These are phyloP conservation scores for Plasmodium knowlesi DNA, from an alignment of 169 alveolate genomes.

Conservation along the genomic window DNA sequence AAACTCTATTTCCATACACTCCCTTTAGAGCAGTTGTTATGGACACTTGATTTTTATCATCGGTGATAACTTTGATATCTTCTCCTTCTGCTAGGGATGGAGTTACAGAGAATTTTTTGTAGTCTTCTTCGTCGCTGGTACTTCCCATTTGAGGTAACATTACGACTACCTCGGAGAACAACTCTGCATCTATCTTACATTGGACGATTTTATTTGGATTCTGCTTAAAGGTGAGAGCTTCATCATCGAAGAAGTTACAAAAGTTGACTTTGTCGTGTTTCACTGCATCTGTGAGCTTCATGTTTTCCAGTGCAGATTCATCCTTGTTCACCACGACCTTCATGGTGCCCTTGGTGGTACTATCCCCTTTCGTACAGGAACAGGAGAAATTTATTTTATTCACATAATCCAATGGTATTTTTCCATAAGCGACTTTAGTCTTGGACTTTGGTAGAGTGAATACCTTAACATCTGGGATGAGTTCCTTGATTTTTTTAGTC, in stretches of 20 bases:
- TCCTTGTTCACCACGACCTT: conserved; percentile 31
- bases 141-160: conserved; percentile 28
- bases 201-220: background rate
- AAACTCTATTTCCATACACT: conserved; percentile 42
- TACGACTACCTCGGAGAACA: conserved; percentile 47
- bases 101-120: conserved; percentile 2
- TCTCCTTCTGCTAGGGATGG: background rate
- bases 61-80: background rate
- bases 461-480: conserved; percentile 22
- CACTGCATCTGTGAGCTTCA: background rate
- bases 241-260: conserved; percentile 49
- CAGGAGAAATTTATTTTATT: conserved; percentile 43
- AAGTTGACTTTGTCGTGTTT: conserved; percentile 7
- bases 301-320: background rate
- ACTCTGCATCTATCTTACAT: conserved; percentile 38
- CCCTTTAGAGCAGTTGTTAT: conserved; percentile 31
- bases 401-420: conserved; percentile 27
- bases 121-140: background rate
- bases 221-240: background rate
- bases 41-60: background rate
- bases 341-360: background rate
- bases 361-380: background rate
- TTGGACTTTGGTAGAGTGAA: background rate
- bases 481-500: conserved; percentile 2
- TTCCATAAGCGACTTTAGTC: conserved; percentile 28